phyloP scores from a whole-genome alignment of 257 asterid species.

The Euphrasia confusa region DNA sequence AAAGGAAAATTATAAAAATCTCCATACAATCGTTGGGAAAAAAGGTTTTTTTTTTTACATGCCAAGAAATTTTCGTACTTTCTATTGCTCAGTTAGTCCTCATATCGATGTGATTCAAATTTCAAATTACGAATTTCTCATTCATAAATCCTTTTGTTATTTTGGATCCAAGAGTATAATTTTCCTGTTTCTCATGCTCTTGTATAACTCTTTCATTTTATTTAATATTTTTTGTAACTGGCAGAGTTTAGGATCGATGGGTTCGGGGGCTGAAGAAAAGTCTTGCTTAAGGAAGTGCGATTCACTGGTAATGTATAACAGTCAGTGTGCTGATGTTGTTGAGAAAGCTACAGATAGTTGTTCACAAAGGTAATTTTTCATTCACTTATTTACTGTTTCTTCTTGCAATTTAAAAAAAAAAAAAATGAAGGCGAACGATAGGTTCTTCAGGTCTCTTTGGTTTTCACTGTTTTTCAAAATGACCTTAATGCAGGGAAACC shows the following conservation, averaged over 20 bases:
- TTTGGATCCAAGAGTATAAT: neutral
- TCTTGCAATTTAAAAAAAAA: neutral
- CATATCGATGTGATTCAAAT: too few species aligned
- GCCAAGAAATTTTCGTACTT: too few species aligned
- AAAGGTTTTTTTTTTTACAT: too few species aligned
- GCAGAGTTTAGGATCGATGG: conserved; percentile 11
- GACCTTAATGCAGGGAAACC: conserved; percentile 16
- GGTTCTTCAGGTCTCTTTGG: neutral
- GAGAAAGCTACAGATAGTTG: conserved; percentile 15
- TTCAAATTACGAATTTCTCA: neutral
- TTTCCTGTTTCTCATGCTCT: neutral
- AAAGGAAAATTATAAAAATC: neutral
- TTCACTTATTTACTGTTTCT: conserved; percentile 1
- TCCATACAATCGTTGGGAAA: neutral
- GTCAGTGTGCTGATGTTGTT: neutral
- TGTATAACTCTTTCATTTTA: neutral
- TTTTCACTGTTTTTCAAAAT: neutral
- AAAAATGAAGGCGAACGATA: neutral
- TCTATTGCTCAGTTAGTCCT: too few species aligned
- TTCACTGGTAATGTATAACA: neutral
- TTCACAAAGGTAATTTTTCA: conserved; percentile 15
- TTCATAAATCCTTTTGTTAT: neutral
- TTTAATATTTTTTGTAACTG: neutral
- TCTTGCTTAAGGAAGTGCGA: neutral
- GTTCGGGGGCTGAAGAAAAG: neutral